Percentiles rank a stretch among this genome's conserved stretches.
These are phyloP conservation scores for Suillus clintonianus DNA, from an alignment of 768 basidiomycete species.

Conservation along the genomic window DNA sequence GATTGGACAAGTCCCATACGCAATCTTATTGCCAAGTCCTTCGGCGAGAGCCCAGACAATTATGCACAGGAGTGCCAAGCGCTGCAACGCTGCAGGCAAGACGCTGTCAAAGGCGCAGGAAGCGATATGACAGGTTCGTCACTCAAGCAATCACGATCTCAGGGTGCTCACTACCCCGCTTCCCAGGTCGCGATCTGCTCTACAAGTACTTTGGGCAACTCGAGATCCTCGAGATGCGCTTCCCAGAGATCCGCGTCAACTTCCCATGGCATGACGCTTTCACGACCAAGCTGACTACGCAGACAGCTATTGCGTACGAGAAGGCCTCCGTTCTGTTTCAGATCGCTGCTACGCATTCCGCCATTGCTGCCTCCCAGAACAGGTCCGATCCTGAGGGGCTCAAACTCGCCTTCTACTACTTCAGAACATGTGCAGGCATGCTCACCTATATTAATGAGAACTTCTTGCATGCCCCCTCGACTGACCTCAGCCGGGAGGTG, in stretches of 20 bases:
- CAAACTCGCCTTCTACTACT: constrained; percentile 92
- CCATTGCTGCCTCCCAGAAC: constrained; percentile 84
- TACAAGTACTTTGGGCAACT: constrained; percentile 99
- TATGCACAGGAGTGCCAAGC: constrained; percentile 83
- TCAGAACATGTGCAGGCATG: constrained; percentile 91
- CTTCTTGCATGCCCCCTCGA: constrained; percentile 96
- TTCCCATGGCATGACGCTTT: constrained; percentile 99
- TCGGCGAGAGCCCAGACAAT: constrained; percentile 89
- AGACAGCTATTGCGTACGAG: constrained; percentile 96
- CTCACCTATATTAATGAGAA: constrained; percentile 99
- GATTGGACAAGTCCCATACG: constrained; percentile 94
- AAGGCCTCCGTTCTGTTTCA: constrained; percentile 98
- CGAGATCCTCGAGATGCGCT: constrained; percentile 93
- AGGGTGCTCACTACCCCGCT: constrained; percentile 4
- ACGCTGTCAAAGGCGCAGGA: constrained; percentile 94
- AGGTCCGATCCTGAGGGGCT: constrained; percentile 88
- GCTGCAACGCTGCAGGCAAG: constrained; percentile 90
- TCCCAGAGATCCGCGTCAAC: constrained; percentile 93
- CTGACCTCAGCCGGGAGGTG: constrained; percentile 91
- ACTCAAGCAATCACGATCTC: neutral
- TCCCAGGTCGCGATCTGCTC: constrained; percentile 81
- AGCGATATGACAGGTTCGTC: constrained; percentile 88
- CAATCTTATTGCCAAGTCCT: constrained; percentile 84
- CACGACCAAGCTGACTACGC: constrained; percentile 89
- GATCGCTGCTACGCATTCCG: constrained; percentile 90